Evolutionary conservation across 352 stramenopile genomes (phyloP), one percentile per base, ranked within the genome.

Genomic region (Thraustotheca clavata): DNA sequence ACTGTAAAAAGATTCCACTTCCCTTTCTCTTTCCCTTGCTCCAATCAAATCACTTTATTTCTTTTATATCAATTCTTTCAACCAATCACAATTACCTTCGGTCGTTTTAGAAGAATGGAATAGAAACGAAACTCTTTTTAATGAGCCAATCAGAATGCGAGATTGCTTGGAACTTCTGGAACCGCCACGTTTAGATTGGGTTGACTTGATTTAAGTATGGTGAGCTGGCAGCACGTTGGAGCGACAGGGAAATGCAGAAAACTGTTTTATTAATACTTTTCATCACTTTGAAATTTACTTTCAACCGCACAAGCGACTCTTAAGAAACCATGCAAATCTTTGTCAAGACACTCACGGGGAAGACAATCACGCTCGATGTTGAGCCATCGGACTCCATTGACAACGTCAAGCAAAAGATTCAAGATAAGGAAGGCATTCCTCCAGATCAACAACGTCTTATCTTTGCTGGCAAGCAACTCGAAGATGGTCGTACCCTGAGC

Each of bases 331-430:
- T 96, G 77, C 78, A 89, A 71, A 79, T 97, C 41, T 96, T 96
- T 69, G 88, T 97, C 14, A 97, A 97, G 77, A 98, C 91, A 40
- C 73, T 97, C 26, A 95, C 84, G 2, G 90, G 86, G 38, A 97
- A 96, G 75, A 97, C 88, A 7, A 89, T 97, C 59, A 94, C 82
- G 26, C 80, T 97, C 31, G 89, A 97, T 71, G 83, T 97, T 7
- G 91, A 97, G 72, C 85, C 92, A 49, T 88, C 83, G 27, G 89
- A 97, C 79, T 91, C 80, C 18, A 97, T 98, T 60, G 90, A 97
- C 76, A 93, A 98, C 72, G 94, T 99, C 43, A 99, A 99, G 88
- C 84, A 89, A 32, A 97, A 96, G 74, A 97, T 97, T 72, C 71
- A 94, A 54, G 86, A 96, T 70, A 96, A 87, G 73, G 87, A 97